Evolutionary conservation across 176 grass and related monocot genomes (phyloP).

Genomic region (Avena insularis): DNA sequence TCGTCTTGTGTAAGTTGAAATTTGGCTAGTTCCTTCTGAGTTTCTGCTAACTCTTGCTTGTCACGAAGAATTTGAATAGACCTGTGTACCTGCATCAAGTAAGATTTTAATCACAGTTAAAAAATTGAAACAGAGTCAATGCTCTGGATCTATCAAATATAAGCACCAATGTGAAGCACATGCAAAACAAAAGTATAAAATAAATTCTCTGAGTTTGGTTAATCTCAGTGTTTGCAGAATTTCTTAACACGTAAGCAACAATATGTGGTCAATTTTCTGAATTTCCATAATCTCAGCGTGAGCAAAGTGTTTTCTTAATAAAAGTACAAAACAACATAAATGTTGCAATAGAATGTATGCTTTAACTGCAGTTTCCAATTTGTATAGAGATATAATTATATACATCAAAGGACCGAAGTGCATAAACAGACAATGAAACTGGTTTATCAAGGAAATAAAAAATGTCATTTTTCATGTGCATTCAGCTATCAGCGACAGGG

Average conservation of each 20-base stretch:
- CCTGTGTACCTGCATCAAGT: slow-evolving; percentile 78
- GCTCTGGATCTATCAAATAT: slow-evolving; percentile 10
- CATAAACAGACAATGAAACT: slow-evolving; percentile 5
- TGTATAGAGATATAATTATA: slow-evolving; percentile 28
- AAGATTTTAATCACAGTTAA: slow-evolving; percentile 16
- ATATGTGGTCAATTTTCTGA: not conserved
- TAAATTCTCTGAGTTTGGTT: slow-evolving; percentile 11
- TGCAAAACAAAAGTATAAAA: slow-evolving; percentile 8
- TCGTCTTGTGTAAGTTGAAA: slow-evolving; percentile 80
- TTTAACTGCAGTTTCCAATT: slow-evolving; percentile 26
- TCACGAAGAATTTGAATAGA: slow-evolving; percentile 91
- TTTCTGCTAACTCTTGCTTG: slow-evolving; percentile 90
- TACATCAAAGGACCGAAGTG: not conserved
- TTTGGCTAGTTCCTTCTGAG: slow-evolving; percentile 92
- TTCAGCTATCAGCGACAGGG: not conserved
- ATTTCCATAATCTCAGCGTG: slow-evolving; percentile 18
- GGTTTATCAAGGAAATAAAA: slow-evolving; percentile 8
- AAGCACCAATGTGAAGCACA: not conserved
- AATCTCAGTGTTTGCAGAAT: not conserved
- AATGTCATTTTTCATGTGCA: slow-evolving; percentile 2
- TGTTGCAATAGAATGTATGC: not conserved
- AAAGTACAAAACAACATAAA: slow-evolving; percentile 20
- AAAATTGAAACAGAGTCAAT: slow-evolving; percentile 35
- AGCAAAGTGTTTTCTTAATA: not conserved
- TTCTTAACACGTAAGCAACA: not conserved